These are phyloP conservation scores for Lanmaoa rubissima DNA, from an alignment of 768 basidiomycete genomes.

Conservation along the genomic window DNA sequence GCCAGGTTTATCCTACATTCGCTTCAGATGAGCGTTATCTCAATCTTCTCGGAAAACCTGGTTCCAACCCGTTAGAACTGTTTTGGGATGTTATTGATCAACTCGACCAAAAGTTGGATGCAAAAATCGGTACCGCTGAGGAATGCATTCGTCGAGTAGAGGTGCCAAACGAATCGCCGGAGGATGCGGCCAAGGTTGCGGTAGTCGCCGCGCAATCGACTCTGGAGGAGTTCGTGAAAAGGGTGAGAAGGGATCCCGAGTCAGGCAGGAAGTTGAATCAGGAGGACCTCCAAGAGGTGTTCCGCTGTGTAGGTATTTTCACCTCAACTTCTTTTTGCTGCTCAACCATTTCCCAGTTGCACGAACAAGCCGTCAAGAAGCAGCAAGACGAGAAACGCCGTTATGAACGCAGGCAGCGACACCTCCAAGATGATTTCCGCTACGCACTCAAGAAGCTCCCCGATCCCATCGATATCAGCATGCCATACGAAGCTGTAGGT, in stretches of 20 bases:
- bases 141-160: constrained; percentile 50
- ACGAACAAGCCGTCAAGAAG: constrained; percentile 64
- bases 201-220: constrained; percentile 55
- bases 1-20: constrained; percentile 78
- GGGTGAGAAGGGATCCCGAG: constrained; percentile 57
- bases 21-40: constrained; percentile 80
- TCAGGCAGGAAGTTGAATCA: constrained; percentile 45
- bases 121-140: constrained; percentile 68
- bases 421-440: constrained; percentile 92
- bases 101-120: constrained; percentile 82
- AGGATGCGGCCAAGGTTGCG: constrained; percentile 35
- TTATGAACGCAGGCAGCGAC: constrained; percentile 77
- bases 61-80: constrained; percentile 92
- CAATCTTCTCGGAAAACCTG: constrained; percentile 85
- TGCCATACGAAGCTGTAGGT: constrained; percentile 79
- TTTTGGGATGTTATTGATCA: constrained; percentile 94
- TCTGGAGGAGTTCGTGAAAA: constrained; percentile 57
- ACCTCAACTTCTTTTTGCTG: background rate
- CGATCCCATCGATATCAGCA: constrained; percentile 72
- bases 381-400: constrained; percentile 87
- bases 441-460: constrained; percentile 91
- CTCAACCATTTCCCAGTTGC: constrained; percentile 50
- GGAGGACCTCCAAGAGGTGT: constrained; percentile 58
- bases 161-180: constrained; percentile 30
- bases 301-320: constrained; percentile 51